A percentile compares a stretch with the other conserved stretches of the same genome.
These are phyloP conservation scores for Nemania sp. DNA, from an alignment of 2,329 filamentous ascomycete genomes.

Conservation along the genomic window DNA sequence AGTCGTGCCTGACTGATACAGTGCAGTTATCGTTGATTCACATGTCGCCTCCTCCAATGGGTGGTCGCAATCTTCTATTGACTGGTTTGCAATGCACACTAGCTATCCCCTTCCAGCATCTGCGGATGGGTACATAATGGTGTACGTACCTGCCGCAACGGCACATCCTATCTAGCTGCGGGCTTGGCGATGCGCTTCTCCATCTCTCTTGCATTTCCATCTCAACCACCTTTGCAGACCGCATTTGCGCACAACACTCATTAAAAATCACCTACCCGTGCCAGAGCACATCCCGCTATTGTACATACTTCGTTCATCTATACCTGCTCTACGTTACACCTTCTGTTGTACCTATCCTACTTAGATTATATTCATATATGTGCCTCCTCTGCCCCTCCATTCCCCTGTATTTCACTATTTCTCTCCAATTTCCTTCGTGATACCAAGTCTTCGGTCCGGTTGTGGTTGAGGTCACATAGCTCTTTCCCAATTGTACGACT, in stretches of 20 bases:
- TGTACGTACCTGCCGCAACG: slow-evolving; percentile 7
- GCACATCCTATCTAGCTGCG: slow-evolving; percentile 4
- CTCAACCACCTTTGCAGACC: background rate
- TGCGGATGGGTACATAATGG: no score
- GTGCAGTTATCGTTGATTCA: background rate
- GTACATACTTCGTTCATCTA: no score
- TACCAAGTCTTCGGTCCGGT: no score
- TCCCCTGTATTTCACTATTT: no score
- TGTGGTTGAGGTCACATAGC: no score
- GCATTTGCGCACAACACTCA: background rate
- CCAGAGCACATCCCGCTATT: no score
- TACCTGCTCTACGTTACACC: no score
- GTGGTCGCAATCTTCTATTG: no score
- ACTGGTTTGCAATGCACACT: slow-evolving; percentile 1
- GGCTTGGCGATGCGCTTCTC: slow-evolving; percentile 20
- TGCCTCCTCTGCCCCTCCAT: no score
- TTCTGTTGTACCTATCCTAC: background rate
- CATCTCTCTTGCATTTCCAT: slow-evolving; percentile 13
- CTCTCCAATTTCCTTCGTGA: slow-evolving; percentile 1
- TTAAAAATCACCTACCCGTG: background rate
- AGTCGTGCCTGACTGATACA: background rate
- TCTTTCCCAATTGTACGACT: slow-evolving; percentile 1
- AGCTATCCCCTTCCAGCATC: slow-evolving; percentile 4
- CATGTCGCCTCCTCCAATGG: no score
- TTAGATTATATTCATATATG: background rate